Evolutionary conservation across 257 asterid species (phyloP).

Genomic region (Solanum tarapatanum): DNA sequence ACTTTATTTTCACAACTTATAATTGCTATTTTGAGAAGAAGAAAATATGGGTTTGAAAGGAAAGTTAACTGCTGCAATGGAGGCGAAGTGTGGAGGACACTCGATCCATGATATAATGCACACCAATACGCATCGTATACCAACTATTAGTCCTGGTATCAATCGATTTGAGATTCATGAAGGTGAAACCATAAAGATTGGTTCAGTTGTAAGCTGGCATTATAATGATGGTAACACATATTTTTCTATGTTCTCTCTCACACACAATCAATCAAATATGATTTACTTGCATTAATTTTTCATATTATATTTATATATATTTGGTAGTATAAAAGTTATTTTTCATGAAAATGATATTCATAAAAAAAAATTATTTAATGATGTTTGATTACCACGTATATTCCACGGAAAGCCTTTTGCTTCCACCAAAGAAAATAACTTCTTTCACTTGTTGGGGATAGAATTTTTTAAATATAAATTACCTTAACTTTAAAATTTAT

Average conservation of each 20-base stretch:
- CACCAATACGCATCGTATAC: not conserved
- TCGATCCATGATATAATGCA: not conserved
- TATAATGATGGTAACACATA: not conserved
- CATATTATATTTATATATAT: not conserved
- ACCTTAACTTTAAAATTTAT: not conserved
- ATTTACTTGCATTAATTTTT: not conserved
- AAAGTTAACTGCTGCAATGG: not conserved
- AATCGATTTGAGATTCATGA: not conserved
- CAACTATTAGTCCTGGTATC: fast-evolving
- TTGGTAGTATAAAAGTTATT: not conserved
- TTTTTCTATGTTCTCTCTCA: not conserved
- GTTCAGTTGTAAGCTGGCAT: not conserved
- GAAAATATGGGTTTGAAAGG: not conserved
- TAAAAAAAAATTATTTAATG: not conserved
- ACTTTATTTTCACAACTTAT: not conserved
- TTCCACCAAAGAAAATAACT: not conserved
- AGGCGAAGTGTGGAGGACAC: not conserved
- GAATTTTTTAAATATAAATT: not conserved
- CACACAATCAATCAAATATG: not conserved
- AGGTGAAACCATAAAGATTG: not conserved
- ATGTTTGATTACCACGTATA: not conserved
- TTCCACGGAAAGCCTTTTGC: not conserved
- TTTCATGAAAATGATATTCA: not conserved
- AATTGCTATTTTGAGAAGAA: not conserved
- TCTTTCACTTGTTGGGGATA: not conserved